Evolutionary conservation across 2,329 filamentous ascomycete genomes (phyloP).

Genomic region (Lachnellula cervina): DNA sequence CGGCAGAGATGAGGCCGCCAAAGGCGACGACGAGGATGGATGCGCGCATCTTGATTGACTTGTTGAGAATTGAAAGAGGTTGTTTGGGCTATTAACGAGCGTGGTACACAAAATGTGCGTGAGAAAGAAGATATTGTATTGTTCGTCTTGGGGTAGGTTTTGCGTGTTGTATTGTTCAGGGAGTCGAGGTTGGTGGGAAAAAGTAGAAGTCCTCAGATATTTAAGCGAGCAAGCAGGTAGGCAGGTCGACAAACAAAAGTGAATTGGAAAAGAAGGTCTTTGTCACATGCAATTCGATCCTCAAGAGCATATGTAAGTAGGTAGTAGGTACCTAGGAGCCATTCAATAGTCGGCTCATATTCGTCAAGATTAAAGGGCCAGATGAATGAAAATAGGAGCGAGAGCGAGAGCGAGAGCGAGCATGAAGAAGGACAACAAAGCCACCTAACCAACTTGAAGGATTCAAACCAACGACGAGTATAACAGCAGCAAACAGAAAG

Average conservation of each 20-base stretch:
- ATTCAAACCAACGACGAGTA: neutral
- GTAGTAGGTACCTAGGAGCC: no score
- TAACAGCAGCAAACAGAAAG: neutral
- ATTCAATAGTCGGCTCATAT: neutral
- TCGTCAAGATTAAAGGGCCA: neutral
- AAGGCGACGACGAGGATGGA: slow-evolving; percentile 10
- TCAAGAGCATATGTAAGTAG: no score
- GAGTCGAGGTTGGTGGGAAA: neutral
- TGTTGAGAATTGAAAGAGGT: neutral
- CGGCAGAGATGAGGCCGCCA: slow-evolving; percentile 2
- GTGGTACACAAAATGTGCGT: neutral
- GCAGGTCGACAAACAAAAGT: neutral
- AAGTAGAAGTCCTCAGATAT: neutral
- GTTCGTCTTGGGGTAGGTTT: neutral
- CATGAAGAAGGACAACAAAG: neutral
- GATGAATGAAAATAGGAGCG: neutral
- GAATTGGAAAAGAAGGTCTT: neutral
- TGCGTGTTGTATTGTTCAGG: neutral
- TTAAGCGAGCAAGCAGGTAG: neutral
- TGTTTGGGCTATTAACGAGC: neutral
- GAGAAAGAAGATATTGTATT: neutral
- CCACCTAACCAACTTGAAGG: neutral
- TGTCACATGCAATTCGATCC: neutral
- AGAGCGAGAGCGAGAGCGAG: neutral
- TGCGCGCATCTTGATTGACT: slow-evolving; percentile 14